Evolutionary conservation across 345 rosid genomes (phyloP).

Genomic region (Eucalyptus polybractea): DNA sequence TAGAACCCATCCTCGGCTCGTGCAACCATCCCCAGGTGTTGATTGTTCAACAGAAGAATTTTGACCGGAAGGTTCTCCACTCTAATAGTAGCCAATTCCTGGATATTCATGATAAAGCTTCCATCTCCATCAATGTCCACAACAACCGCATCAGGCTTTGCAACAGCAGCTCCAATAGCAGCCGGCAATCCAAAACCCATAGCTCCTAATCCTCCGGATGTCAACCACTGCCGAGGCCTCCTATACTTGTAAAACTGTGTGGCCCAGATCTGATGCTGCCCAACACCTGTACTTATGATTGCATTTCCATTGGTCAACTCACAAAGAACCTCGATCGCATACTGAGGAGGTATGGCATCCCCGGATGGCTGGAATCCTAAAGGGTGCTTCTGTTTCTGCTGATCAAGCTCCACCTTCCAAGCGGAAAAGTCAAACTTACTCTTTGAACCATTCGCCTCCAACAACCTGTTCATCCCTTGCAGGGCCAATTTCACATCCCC

Average conservation of each 20-base stretch:
- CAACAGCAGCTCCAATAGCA: conserved; percentile 97
- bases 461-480: neutral
- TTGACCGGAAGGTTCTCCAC: conserved; percentile 57
- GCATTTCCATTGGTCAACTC: conserved; percentile 82
- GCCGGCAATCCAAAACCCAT: conserved; percentile 99
- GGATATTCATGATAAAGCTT: conserved; percentile 10
- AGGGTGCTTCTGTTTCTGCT: conserved; percentile 59
- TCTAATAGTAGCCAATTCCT: conserved; percentile 46
- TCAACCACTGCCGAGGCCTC: conserved; percentile 83
- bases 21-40: conserved; percentile 95
- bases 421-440: conserved; percentile 41
- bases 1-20: conserved; percentile 96
- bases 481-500: no score
- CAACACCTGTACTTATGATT: conserved; percentile 90
- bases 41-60: conserved; percentile 73
- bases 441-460: conserved; percentile 29
- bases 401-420: conserved; percentile 72
- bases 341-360: conserved; percentile 88
- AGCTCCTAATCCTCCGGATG: conserved; percentile 91
- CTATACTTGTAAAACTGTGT: neutral
- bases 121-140: conserved; percentile 2
- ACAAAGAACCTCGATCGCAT: conserved; percentile 80
- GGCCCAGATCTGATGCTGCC: conserved; percentile 77
- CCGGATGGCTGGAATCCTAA: conserved; percentile 69
- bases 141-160: conserved; percentile 67